Conservation (phyloP, 2,329 filamentous ascomycete species). For the Camptophora hylomeconis region DNA sequence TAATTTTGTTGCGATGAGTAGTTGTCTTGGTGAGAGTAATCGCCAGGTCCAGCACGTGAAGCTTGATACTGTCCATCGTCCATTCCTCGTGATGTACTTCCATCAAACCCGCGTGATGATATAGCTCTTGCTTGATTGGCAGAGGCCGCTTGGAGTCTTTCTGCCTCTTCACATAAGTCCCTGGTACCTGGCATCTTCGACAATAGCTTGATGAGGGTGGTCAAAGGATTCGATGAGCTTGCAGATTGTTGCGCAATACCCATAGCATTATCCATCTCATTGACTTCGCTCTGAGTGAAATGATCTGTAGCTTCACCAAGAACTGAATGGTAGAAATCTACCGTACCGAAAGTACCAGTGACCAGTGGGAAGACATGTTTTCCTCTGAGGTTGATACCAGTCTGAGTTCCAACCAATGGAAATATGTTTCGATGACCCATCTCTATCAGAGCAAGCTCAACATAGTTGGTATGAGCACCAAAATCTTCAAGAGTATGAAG, state of each 20-base stretch:
- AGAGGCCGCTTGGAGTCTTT: slow-evolving; percentile 46
- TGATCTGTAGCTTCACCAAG: slow-evolving; percentile 66
- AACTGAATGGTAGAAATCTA: slow-evolving; percentile 74
- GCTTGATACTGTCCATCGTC: slow-evolving; percentile 17
- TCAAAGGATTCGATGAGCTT: slow-evolving; percentile 29
- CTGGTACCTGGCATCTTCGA: slow-evolving; percentile 62
- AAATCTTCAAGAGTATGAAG: slow-evolving; percentile 70
- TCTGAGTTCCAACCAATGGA: slow-evolving; percentile 54
- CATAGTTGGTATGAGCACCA: slow-evolving; percentile 72
- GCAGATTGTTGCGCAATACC: slow-evolving; percentile 50
- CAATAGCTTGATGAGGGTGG: slow-evolving; percentile 59
- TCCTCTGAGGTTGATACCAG: slow-evolving; percentile 53
- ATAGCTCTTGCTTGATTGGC: slow-evolving; percentile 46
- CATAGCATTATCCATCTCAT: slow-evolving; percentile 64
- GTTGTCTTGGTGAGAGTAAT: slow-evolving; percentile 4
- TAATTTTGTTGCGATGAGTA: slow-evolving; percentile 1
- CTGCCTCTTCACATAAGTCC: slow-evolving; percentile 54
- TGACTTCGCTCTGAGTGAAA: slow-evolving; percentile 73
- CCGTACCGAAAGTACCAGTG: slow-evolving; percentile 61
- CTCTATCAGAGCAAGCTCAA: slow-evolving; percentile 63
- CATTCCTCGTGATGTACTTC: slow-evolving; percentile 11
- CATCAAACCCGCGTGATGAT: slow-evolving; percentile 17
- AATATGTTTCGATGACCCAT: slow-evolving; percentile 58
- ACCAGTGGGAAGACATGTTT: slow-evolving; percentile 60
- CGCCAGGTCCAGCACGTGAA: slow-evolving; percentile 7